Evolutionary conservation across 176 grass and related monocot genomes (phyloP), one percentile per base, ranked within the genome.

Genomic region (barley (Hordeum vulgare)): DNA sequence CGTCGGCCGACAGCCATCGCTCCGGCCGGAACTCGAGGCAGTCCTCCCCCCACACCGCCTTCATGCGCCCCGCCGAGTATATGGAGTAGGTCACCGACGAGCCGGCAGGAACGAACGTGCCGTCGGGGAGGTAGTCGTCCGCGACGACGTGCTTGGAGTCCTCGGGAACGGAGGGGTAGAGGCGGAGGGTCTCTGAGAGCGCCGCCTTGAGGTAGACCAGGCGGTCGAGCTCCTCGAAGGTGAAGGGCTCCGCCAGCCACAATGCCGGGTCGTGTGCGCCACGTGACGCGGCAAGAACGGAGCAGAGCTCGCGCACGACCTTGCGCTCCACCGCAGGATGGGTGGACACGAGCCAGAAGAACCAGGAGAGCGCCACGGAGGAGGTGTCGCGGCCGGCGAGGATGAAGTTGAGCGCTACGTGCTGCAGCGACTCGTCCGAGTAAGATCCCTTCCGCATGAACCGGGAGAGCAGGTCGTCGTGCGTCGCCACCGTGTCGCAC

Each of bases 261-360:
- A 75, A 51, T 26, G 76, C 81, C 27, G 77, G 84, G 62, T 94
- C 85, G 8, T 83, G 63, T 18, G 69, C 56, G 36, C 92, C 90
- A 6, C 95, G 95, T 20, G 90, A 89, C 6, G 17, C 68, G 67
- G 85, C 58, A 44, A 98, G 95, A 25, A 88, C 90, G 60, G 81
- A 14, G 67, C 90, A 90, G 77, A 98, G 88, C 87, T 98, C 90
- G 65, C 81, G 74, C 75, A 95, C 89, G 82, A 98, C 75, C 44
- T 40, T 27, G 59, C 85, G 89, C 81, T 95, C 96, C 51, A 80
- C 84, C 34, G 47, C 44, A 1, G 96, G 96, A 61, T 98, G 92
- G 24, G 93, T 93, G 84, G 95, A 95, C 56, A 98, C 87, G 77
- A 98, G 92, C 95, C 95, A 98, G 90, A 98, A 98, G 89, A 98